Conservation (phyloP, 768 basidiomycete genomes). For the Boletus sp. region DNA sequence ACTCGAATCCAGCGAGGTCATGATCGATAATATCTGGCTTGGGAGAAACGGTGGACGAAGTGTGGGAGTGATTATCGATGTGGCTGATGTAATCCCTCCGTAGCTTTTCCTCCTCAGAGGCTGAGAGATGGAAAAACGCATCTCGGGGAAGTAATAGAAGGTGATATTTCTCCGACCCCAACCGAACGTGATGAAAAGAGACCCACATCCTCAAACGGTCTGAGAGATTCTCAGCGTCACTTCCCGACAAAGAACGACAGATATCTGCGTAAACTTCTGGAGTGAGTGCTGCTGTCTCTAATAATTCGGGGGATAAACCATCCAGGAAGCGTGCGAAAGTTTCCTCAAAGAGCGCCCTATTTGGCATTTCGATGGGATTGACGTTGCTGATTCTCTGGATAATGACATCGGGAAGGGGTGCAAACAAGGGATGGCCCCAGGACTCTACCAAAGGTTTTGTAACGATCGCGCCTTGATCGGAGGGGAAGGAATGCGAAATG, state of each 20-base stretch:
- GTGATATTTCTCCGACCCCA: constrained; percentile 56
- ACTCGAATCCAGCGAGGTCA: constrained; percentile 29
- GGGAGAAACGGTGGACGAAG: constrained; percentile 12
- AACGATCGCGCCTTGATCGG: constrained; percentile 37
- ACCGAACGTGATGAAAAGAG: constrained; percentile 55
- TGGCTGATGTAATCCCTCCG: constrained; percentile 45
- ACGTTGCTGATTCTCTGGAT: constrained; percentile 51
- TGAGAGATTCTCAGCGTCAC: constrained; percentile 30
- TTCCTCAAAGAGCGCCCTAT: constrained; percentile 50
- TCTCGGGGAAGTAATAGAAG: constrained; percentile 62
- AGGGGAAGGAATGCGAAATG: constrained; percentile 40
- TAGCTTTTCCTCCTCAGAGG: constrained; percentile 48
- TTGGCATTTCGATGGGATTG: constrained; percentile 59
- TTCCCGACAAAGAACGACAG: constrained; percentile 44
- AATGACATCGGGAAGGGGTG: constrained; percentile 56
- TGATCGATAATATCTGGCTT: constrained; percentile 17
- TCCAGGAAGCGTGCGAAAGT: constrained; percentile 46
- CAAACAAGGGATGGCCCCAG: constrained; percentile 57
- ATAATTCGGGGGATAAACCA: constrained; percentile 50
- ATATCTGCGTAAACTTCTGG: constrained; percentile 53
- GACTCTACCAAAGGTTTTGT: constrained; percentile 48
- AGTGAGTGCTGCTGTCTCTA: constrained; percentile 57
- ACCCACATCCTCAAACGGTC: constrained; percentile 52
- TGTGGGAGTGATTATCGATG: constrained; percentile 25
- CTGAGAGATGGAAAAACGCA: constrained; percentile 49